A percentile compares a stretch with the other conserved stretches of the same genome.
These are phyloP conservation scores for Chaetothyriales sp. DNA, from an alignment of 2,329 filamentous ascomycete genomes.

Conservation along the genomic window DNA sequence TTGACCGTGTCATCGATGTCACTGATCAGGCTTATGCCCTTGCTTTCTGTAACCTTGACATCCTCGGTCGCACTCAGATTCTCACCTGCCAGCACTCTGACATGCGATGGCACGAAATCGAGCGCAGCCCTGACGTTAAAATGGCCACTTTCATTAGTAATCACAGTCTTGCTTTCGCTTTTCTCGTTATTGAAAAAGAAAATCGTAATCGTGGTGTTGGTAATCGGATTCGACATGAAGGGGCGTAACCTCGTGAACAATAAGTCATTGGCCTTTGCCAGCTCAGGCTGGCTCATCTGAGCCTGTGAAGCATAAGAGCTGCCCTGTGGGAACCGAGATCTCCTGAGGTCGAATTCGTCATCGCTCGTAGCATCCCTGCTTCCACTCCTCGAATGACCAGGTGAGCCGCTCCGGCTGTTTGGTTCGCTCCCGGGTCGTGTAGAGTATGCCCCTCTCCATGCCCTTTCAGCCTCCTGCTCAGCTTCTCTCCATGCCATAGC, in stretches of 20 bases:
- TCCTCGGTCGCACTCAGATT: conserved; percentile 66
- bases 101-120: conserved; percentile 79
- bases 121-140: conserved; percentile 67
- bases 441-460: conserved; percentile 51
- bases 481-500: conserved; percentile 61
- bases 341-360: conserved; percentile 19
- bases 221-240: conserved; percentile 73
- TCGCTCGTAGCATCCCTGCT: conserved; percentile 16
- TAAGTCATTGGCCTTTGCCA: conserved; percentile 66
- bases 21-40: conserved; percentile 81
- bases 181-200: conserved; percentile 85
- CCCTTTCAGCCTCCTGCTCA: conserved; percentile 54
- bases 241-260: conserved; percentile 76
- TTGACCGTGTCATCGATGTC: conserved; percentile 98
- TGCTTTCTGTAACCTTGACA: conserved; percentile 59
- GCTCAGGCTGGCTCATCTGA: conserved; percentile 60
- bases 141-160: conserved; percentile 78
- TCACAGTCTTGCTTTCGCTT: conserved; percentile 70
- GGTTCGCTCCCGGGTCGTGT: conserved; percentile 22
- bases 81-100: conserved; percentile 75
- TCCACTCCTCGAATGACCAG: conserved; percentile 1
- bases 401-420: conserved; percentile 16
- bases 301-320: conserved; percentile 35
- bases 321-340: conserved; percentile 29
- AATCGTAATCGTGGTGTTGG: conserved; percentile 64